Base-by-base conservation (phyloP, 108 stramenopile genomes). In the Cyclostephanos invisitatus region DNA sequence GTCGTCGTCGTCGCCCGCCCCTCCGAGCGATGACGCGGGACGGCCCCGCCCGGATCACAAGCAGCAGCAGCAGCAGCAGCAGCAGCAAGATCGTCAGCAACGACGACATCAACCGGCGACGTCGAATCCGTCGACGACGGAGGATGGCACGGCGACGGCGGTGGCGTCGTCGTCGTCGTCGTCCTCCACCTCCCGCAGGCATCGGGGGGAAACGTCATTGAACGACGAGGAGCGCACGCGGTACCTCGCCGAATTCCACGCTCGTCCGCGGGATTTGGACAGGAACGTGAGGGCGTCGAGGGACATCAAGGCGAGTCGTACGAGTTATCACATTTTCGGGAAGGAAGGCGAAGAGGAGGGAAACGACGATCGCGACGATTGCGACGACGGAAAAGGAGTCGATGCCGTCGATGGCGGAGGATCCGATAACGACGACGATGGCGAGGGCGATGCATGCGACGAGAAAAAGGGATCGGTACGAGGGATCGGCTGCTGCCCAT, bases 191-290 rank as follows among this genome's bases (percentile, higher is more conserved):
- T 42, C 40, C 40, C 40, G 40, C 12, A 4, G 40, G 4, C 40
- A 9, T 42, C 40, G 40, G 40, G 40, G 1, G 7, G 10, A 9
- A 11, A 9, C 8, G 7, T 42, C 40, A 11, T 9, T 42, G 7
- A 9, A 4, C 40, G 40, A 42, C 40, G 40, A 9, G 40, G 10
- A 42, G 40, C 40, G 40, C 1, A 9, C 40, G 40, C 7, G 1
- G 40, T 42, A 42, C 8, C 40, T 42, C 40, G 84, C 90, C 1
- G 87, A 89, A 71, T 95, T 88, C 77, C 93, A 92, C 73, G 91
- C 91, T 12, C 83, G 91, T 29, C 91, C 93, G 32, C 78, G 87
- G 81, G 93, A 95, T 73, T 69, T 93, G 72, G 91, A 92, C 82
- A 60, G 89, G 35, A 68, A 65, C 25, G 87, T 87, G 24, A 77